Evolutionary conservation across 257 asterid species (phyloP).

Genomic region (Capsicum baccatum): DNA sequence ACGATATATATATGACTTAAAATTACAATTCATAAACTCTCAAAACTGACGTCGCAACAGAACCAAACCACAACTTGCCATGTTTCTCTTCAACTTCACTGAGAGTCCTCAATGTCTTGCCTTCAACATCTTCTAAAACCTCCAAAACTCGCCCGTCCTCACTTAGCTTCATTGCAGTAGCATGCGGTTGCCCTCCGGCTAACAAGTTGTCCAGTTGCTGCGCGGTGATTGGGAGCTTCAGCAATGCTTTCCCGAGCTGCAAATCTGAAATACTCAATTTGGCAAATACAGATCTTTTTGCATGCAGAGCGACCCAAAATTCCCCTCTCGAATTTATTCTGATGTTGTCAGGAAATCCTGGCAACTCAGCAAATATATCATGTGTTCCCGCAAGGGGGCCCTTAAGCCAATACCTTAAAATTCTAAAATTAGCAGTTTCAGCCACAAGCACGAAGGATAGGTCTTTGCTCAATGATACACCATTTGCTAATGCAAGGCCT

Average conservation of each 20-base stretch:
- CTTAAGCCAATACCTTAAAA: slow-evolving; percentile 53
- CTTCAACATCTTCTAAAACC: slow-evolving; percentile 64
- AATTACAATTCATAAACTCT: slow-evolving; percentile 43
- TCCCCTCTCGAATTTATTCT: slow-evolving; percentile 60
- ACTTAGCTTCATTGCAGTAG: slow-evolving; percentile 62
- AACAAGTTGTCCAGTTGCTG: slow-evolving; percentile 56
- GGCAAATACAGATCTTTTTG: slow-evolving; percentile 42
- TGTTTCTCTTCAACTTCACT: slow-evolving; percentile 72
- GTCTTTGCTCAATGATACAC: slow-evolving; percentile 9
- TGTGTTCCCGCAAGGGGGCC: slow-evolving; percentile 55
- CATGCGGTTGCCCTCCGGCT: slow-evolving; percentile 62
- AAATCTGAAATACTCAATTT: slow-evolving; percentile 41
- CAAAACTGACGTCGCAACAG: slow-evolving; percentile 57
- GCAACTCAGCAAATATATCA: slow-evolving; percentile 51
- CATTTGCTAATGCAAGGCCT: slow-evolving; percentile 19
- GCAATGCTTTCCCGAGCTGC: slow-evolving; percentile 45
- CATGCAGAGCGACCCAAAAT: slow-evolving; percentile 72
- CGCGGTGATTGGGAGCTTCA: slow-evolving; percentile 53
- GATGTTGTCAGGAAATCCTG: slow-evolving; percentile 71
- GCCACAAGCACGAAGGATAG: slow-evolving; percentile 16
- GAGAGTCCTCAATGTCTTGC: slow-evolving; percentile 55
- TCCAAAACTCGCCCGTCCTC: slow-evolving; percentile 53
- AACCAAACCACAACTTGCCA: slow-evolving; percentile 67
- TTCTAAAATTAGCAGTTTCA: slow-evolving; percentile 41
- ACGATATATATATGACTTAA: neutral